Conservation (phyloP, 2,329 filamentous ascomycete genomes). For the Aspergillus hiratsukae region DNA sequence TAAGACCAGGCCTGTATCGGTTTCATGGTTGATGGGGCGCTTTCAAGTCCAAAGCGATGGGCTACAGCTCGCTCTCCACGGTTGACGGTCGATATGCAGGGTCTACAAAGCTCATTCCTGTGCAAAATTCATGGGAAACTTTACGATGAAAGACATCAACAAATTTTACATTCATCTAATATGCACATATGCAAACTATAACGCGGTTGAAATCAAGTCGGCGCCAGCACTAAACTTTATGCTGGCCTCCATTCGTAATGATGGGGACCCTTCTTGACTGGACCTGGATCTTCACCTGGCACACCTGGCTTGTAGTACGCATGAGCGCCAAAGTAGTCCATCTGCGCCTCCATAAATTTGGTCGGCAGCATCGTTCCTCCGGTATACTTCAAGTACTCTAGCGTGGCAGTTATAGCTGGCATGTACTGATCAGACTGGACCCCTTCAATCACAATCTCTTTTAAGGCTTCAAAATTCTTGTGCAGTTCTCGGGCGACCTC, state of each 20-base stretch:
- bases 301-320: conserved; percentile 53
- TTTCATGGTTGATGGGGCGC: background rate
- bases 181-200: background rate
- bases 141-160: background rate
- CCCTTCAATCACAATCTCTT: conserved; percentile 52
- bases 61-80: background rate
- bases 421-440: conserved; percentile 56
- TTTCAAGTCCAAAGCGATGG: background rate
- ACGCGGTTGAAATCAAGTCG: background rate
- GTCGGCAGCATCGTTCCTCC: conserved; percentile 59
- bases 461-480: conserved; percentile 48
- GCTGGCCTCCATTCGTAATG: conserved; percentile 60
- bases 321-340: conserved; percentile 68
- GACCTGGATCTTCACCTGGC: conserved; percentile 50
- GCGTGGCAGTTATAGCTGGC: conserved; percentile 56
- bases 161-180: background rate
- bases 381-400: conserved; percentile 65
- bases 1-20: no score
- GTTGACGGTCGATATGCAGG: background rate
- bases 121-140: background rate
- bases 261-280: conserved; percentile 53
- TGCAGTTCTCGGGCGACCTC: conserved; percentile 53
- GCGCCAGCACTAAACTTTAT: conserved; percentile 5
- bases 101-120: background rate
- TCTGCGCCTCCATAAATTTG: conserved; percentile 65